Conservation (phyloP, 352 stramenopile species). For the Elongisporangium senticosum region DNA sequence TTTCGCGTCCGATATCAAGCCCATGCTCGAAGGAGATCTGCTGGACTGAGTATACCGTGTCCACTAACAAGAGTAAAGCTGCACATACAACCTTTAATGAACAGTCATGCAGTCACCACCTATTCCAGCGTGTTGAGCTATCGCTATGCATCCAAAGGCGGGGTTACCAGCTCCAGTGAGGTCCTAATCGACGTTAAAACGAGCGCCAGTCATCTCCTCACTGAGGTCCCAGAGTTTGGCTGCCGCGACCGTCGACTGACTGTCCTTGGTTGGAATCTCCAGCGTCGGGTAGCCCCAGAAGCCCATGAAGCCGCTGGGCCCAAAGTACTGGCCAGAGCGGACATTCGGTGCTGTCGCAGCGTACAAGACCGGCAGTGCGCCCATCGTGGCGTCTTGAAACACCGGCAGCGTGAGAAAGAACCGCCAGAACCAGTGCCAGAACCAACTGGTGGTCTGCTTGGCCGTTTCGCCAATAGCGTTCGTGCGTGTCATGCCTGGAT, state of each 20-base stretch:
- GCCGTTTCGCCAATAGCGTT: not conserved
- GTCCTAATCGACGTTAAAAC: conserved; percentile 10
- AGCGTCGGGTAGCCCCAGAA: conserved; percentile 26
- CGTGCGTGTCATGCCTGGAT: conserved; percentile 32
- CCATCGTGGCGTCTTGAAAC: conserved; percentile 39
- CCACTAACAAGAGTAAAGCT: not conserved
- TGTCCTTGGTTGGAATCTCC: conserved; percentile 22
- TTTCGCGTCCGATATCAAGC: conserved; percentile 51
- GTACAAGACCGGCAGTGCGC: conserved; percentile 47
- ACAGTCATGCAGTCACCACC: no score
- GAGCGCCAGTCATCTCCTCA: conserved; percentile 22
- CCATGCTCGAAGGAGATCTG: conserved; percentile 46
- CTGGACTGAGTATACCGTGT: conserved; percentile 16
- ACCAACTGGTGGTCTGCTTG: not conserved
- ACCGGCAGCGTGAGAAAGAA: conserved; percentile 11
- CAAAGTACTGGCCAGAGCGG: conserved; percentile 43
- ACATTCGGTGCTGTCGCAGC: conserved; percentile 35
- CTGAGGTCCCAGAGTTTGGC: conserved; percentile 40
- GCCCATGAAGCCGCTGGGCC: conserved; percentile 29
- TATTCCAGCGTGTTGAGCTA: not conserved
- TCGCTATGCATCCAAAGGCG: not conserved
- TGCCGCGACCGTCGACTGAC: conserved; percentile 18
- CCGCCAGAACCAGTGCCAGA: not conserved
- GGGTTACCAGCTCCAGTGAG: not conserved
- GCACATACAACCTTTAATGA: not conserved